Evolutionary conservation across 2,329 filamentous ascomycete species (phyloP).

Genomic region (Fusarium verticillioides): DNA sequence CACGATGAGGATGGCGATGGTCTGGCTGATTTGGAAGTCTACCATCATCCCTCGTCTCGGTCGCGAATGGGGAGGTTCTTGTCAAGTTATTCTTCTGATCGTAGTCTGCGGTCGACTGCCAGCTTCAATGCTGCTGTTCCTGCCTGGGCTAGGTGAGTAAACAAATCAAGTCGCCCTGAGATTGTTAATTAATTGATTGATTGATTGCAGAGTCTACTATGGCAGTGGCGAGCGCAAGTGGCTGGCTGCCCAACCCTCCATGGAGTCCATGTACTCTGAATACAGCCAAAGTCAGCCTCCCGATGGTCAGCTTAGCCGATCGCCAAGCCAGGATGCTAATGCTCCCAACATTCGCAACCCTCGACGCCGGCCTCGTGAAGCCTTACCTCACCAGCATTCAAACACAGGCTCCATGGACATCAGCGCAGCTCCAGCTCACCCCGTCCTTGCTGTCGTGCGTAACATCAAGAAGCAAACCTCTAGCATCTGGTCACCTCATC

Average conservation of each 20-base stretch:
- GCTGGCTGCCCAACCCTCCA: conserved; percentile 57
- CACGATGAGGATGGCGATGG: conserved; percentile 74
- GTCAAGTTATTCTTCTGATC: conserved; percentile 61
- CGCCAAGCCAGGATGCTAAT: conserved; percentile 62
- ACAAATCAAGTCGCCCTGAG: neutral
- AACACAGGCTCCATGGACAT: conserved; percentile 58
- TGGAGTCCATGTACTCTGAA: conserved; percentile 60
- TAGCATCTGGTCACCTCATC: conserved; percentile 78
- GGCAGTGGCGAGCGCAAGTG: conserved; percentile 70
- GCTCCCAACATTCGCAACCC: conserved; percentile 58
- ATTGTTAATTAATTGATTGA: conserved; percentile 8
- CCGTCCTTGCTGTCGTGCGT: conserved; percentile 43
- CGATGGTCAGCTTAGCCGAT: conserved; percentile 59
- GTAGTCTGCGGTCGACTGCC: conserved; percentile 62
- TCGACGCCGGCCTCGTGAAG: conserved; percentile 57
- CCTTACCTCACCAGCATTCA: conserved; percentile 19
- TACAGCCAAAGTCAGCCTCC: conserved; percentile 59
- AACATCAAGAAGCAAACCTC: conserved; percentile 62
- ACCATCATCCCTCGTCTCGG: conserved; percentile 64
- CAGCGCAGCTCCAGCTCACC: conserved; percentile 48
- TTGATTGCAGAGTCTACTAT: conserved; percentile 70
- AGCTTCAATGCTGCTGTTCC: conserved; percentile 63
- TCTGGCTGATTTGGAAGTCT: conserved; percentile 67
- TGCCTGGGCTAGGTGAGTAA: conserved; percentile 62
- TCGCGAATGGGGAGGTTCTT: conserved; percentile 64